These are phyloP conservation scores for Daldinia bambusicola DNA, from an alignment of 495 filamentous ascomycete genomes.

Conservation along the genomic window DNA sequence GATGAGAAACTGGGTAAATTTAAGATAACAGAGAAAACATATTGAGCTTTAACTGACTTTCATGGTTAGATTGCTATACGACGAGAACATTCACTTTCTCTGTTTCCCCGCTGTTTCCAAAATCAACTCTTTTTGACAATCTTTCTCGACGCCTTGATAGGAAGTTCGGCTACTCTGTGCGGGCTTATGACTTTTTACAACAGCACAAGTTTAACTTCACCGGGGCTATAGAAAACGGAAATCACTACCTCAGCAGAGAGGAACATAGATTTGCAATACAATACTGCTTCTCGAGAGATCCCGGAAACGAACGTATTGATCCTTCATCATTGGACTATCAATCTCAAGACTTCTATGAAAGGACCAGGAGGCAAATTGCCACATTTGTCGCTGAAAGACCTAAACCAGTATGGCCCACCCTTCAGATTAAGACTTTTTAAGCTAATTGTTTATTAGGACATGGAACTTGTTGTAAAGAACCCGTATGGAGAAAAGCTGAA, in stretches of 20 bases:
- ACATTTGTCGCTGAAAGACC: constrained; percentile 48
- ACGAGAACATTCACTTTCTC: constrained; percentile 74
- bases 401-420: background rate
- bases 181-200: constrained; percentile 71
- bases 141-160: constrained; percentile 45
- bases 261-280: constrained; percentile 65
- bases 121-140: constrained; percentile 6
- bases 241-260: constrained; percentile 74
- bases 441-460: constrained; percentile 18
- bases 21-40: background rate
- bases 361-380: constrained; percentile 60
- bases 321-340: constrained; percentile 65
- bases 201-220: constrained; percentile 71
- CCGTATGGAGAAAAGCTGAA: constrained; percentile 25
- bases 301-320: constrained; percentile 55
- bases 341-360: constrained; percentile 65
- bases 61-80: constrained; percentile 46
- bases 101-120: constrained; percentile 63
- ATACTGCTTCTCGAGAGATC: constrained; percentile 47
- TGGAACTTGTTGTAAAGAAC: constrained; percentile 18
- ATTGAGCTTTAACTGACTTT: background rate
- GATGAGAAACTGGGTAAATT: constrained; percentile 54
- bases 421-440: background rate
- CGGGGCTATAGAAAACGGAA: constrained; percentile 64
- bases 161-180: constrained; percentile 49